Conservation (phyloP, 805 yeast species). For the Yarrowia hollandica region DNA sequence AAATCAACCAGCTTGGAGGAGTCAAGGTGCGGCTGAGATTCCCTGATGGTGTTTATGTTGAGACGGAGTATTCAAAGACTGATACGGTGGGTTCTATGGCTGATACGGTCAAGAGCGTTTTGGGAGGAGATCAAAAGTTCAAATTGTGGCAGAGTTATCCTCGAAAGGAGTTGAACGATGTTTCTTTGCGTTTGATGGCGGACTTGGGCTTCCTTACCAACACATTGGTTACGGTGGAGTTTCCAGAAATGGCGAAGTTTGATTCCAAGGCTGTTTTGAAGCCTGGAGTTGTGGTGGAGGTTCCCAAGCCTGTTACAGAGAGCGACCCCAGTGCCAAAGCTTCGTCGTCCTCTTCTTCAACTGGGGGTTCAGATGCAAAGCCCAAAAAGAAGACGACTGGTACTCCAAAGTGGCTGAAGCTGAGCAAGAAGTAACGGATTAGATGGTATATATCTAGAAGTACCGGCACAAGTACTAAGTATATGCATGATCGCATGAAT, state of each 20-base stretch:
- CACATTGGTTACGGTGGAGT: conserved; percentile 19
- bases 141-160: conserved; percentile 18
- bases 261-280: neutral
- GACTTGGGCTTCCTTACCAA: conserved; percentile 11
- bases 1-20: conserved; percentile 13
- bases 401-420: conserved; percentile 23
- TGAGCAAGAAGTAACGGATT: conserved; percentile 9
- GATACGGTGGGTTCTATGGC: neutral
- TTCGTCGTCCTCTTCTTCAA: no score
- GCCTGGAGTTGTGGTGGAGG: conserved; percentile 12
- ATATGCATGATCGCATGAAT: no score
- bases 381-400: conserved; percentile 11
- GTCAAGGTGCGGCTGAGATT: conserved; percentile 17
- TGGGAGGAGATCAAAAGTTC: neutral
- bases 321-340: no score
- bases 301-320: neutral
- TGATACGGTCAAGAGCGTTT: neutral
- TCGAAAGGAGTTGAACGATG: conserved; percentile 1
- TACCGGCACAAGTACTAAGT: no score
- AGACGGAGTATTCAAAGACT: neutral
- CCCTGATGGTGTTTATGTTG: conserved; percentile 18
- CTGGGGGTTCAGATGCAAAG: neutral
- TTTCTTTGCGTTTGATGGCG: neutral
- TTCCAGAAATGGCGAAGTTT: conserved; percentile 2
- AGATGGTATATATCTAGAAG: neutral